These are phyloP conservation scores for Dothiorella sarmentorum DNA, from an alignment of 2,329 filamentous ascomycete species.

Conservation along the genomic window DNA sequence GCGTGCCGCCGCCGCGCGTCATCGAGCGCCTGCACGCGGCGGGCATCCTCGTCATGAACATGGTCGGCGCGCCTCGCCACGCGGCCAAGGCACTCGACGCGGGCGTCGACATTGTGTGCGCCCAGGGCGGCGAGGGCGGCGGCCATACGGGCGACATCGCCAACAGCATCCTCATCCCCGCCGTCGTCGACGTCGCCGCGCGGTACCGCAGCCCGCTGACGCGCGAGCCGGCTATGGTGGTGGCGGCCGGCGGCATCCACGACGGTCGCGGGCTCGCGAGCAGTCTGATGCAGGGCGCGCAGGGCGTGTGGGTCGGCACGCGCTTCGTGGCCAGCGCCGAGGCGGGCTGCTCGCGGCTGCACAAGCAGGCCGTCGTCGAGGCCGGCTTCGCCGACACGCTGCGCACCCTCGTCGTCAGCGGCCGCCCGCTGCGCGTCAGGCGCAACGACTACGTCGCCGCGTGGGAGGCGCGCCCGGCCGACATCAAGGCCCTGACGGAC, in stretches of 20 bases:
- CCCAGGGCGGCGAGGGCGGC: constrained; percentile 89
- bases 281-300: constrained; percentile 81
- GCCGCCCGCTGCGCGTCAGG: constrained; percentile 74
- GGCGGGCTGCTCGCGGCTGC: constrained; percentile 73
- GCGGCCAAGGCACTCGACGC: constrained; percentile 82
- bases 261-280: constrained; percentile 78
- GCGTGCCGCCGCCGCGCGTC: constrained; percentile 71
- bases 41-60: constrained; percentile 89
- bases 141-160: constrained; percentile 89
- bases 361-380: constrained; percentile 80
- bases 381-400: constrained; percentile 77
- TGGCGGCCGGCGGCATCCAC: constrained; percentile 84
- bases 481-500: constrained; percentile 72
- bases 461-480: constrained; percentile 75
- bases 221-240: constrained; percentile 70
- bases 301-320: constrained; percentile 91
- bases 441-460: constrained; percentile 77
- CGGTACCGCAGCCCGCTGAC: constrained; percentile 68
- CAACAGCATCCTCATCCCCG: constrained; percentile 80
- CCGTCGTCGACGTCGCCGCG: constrained; percentile 78
- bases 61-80: constrained; percentile 92
- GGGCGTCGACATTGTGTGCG: constrained; percentile 86
- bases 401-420: constrained; percentile 76
- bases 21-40: constrained; percentile 75
- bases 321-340: constrained; percentile 82